Percentiles rank a stretch among this genome's conserved stretches.
These are phyloP conservation scores for Pyrenula massariospora DNA, from an alignment of 495 filamentous ascomycete genomes.

Conservation along the genomic window DNA sequence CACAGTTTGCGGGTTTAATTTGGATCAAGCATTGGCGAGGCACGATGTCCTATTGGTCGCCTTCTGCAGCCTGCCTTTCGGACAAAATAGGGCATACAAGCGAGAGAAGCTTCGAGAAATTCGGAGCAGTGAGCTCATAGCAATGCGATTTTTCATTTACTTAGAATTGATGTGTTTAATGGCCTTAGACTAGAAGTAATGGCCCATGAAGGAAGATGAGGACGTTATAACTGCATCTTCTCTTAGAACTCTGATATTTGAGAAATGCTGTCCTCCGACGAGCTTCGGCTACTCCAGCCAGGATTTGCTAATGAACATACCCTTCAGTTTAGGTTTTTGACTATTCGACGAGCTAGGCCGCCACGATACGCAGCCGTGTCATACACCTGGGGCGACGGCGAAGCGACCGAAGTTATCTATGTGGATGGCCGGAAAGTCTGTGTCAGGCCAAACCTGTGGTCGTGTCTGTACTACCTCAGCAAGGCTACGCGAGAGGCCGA, in stretches of 20 bases:
- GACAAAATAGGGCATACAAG: not conserved
- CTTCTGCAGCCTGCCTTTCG: not conserved
- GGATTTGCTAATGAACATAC: not conserved
- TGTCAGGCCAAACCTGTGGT: conserved; percentile 10
- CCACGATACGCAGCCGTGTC: conserved; percentile 9
- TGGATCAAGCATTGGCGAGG: not conserved
- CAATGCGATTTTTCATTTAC: not conserved
- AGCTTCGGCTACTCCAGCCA: not conserved
- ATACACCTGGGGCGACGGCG: conserved; percentile 11
- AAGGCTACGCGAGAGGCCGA: not conserved
- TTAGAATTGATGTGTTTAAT: not conserved
- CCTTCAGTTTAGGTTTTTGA: not conserved
- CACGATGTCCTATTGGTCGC: not conserved
- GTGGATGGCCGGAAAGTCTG: conserved; percentile 5
- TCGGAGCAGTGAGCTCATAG: not conserved
- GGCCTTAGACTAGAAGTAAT: not conserved
- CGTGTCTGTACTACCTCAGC: conserved; percentile 9
- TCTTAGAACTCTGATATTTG: not conserved
- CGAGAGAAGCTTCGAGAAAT: not conserved
- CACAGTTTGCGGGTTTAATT: not conserved
- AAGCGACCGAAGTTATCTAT: conserved; percentile 5
- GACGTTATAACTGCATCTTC: not conserved
- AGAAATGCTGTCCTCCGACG: not conserved
- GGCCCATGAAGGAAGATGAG: too few species aligned
- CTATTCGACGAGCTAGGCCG: not conserved